Base-by-base conservation (phyloP, 345 rosid species). In the Populus euphratica region DNA sequence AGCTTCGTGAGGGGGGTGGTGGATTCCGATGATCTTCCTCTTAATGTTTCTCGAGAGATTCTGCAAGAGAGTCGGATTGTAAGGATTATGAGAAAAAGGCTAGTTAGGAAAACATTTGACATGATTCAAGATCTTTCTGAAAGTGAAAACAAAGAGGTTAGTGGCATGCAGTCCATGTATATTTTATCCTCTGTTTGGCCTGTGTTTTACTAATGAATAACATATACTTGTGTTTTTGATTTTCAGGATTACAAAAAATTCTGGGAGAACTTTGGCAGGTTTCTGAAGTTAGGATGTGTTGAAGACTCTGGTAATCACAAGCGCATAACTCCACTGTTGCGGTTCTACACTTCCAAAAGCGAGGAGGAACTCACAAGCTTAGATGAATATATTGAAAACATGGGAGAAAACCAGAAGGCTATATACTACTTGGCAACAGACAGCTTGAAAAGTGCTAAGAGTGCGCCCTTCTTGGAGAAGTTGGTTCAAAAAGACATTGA, bases 231-330 rank as follows among this genome's bases (percentile, higher is more conserved):
- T 77, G 75, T 59, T 76, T 78, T 56, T 59, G 79, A 72, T 39
- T 83, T 78, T 20, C 89, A 96, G 98, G 99, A 93, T 86, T 96
- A 92, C 84, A 92, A 92, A 82, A 96, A 92, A 73, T 93, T 96
- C 83, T 96, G 99, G 99, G 99, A 96, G 88, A 96, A 96, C 80
- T 93, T 92, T 70, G 98, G 99, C 25, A 88, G 89, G 86, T 93
- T 93, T 83, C 67, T 96, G 61, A 96, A 96, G 74, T 83, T 96
- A 86, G 99, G 99, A 77, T 93, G 97, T 65, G 83, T 96, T 73
- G 99, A 96, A 86, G 99, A 96, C 84, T 44, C 94, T 73, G 98
- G 95, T n/a, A 96, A 96, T 81, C 98, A 96, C 85, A 96, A 92
- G 79, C 97, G 98, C 70, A 89, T 96, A 66, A 87, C 97, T 61